Evolutionary conservation across 2,329 filamentous ascomycete species (phyloP), one percentile per base, ranked within the genome.

Genomic region (Sporothrix dimorphospora): DNA sequence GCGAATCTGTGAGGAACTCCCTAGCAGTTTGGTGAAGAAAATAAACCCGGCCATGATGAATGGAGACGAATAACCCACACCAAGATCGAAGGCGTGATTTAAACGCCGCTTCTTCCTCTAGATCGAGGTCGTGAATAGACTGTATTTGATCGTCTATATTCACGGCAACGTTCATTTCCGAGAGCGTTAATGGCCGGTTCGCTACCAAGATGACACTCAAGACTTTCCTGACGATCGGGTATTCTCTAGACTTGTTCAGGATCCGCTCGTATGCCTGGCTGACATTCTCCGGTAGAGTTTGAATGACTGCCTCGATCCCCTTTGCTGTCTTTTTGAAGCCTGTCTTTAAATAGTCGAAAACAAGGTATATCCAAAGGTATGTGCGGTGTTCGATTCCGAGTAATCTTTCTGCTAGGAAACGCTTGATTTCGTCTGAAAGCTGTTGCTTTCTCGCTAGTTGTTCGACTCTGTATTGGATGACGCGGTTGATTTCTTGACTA

Each of bases 1-100:
- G n/a, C n/a, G 70, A 21, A 27, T 68, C 12, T 2, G n/a, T 65
- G 55, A 80, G 78, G 74, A 80, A 81, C 71, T 80, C 78, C 16
- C 77, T 74, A 63, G 78, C 79, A 12, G 78, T 80, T 76, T 80
- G 78, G 73, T 81, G 78, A 30, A 80, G 71, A 49, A 81, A 77
- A 63, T 79, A 78, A 61, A 81, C 59, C 11, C 65, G 78, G n/a
- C 71, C 75, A 12, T 77, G 61, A 53, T 80, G 12, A 21, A 79
- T 72, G 12, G 76, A 77, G 45, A 81, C 57, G 38, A 81, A 80
- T 0, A 80, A 69, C 8, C 79, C 77, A 73, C 77, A 80, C 75
- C 30, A 77, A 6, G 73, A 72, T 74, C 78, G 71, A 1, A 79
- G 74, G 55, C 75, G 70, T 1, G 0, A 12, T 57, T 71, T 71